Evolutionary conservation across 179 eudicot genomes (phyloP), one percentile per base, ranked within the genome.

Genomic region (Corrigiola litoralis): DNA sequence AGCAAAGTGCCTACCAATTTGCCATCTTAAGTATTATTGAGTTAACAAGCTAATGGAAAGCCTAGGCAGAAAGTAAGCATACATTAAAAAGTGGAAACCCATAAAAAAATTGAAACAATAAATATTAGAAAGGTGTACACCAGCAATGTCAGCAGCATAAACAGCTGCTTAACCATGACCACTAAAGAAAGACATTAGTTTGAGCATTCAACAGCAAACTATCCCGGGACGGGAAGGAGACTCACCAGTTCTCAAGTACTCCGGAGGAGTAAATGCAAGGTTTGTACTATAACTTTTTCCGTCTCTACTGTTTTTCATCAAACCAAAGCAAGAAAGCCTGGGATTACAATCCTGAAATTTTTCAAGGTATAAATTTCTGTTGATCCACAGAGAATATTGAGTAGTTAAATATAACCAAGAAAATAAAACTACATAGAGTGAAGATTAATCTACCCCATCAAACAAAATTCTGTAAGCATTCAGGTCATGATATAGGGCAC

Each of bases 251-350:
- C 80, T 79, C 68, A 79, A 58, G 69, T 76, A 85, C 66, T 85
- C 84, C 0, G 87, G 89, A 63, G 85, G 87, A 18, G 83, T 78
- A 50, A 85, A 85, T 55, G 87, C 85, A 28, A 82, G 76, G 53
- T 85, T 85, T 20, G 87, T 85, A 52, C 85, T 85, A 27, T 82
- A 80, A 66, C 81, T 81, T 72, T 84, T 84, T 8, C 84, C 88
- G 64, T 84, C 85, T 60, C 84, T 54, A 51, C 89, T 82, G 65
- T 80, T 80, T 62, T 82, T 85, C 87, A 85, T 85, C 71, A 82
- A 53, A 38, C 89, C 89, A 74, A 85, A 84, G 78, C 89, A 80
- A 42, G 83, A 85, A 52, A 85, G 83, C 66, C 81, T 82, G 7
- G 87, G 87, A 76, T 85, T 78, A 52, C 80, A 70, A 34, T 85